Evolutionary conservation across 495 filamentous ascomycete genomes (phyloP), one percentile per base, ranked within the genome.

Genomic region (Aspergillus ellipticus): DNA sequence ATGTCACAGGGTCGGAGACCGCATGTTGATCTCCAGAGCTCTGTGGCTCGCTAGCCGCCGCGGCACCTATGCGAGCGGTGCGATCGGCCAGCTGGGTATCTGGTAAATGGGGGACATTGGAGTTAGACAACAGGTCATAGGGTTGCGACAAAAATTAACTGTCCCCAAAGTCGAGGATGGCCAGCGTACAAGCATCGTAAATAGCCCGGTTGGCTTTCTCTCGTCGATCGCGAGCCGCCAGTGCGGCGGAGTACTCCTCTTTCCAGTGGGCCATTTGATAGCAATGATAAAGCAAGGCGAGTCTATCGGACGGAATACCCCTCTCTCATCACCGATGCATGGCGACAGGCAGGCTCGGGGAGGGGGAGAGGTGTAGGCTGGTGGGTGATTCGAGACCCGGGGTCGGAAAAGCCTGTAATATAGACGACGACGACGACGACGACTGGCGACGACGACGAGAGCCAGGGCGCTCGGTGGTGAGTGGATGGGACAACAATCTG

Each of bases 81-180:
- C 86, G 82, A 71, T 89, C 87, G 49, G 83, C 83, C 20, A 93
- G 82, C 49, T 79, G 78, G 33, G 85, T 84, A 75, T 86, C 89
- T 91, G 58, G 28, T 42, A 28, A 13, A 6, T 45, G 21, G 19
- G 35, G 35, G 35, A 13, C 31, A 33, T 33, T 33, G 35, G 24
- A 39, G n/a, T 39, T 39, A 39, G 35, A 33, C 31, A 33, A 33
- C 13, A n/a, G 42, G 42, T 45, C n/a, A 26, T 42, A 28, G 6
- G 9, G 16, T 35, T 37, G 31, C 11, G n/a, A 8, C 3, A 65
- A 22, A 4, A 13, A 11, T 15, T 1, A n/a, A 4, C 6, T 2
- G 19, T 4, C 9, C 42, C 5, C 16, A 22, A n/a, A n/a, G 21
- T 17, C 2, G 43, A 15, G 45, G 24, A 16, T 45, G 42, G 9